Evolutionary conservation across 83 land plant genomes (phyloP).

Genomic region (Isoetes engelmannii): DNA sequence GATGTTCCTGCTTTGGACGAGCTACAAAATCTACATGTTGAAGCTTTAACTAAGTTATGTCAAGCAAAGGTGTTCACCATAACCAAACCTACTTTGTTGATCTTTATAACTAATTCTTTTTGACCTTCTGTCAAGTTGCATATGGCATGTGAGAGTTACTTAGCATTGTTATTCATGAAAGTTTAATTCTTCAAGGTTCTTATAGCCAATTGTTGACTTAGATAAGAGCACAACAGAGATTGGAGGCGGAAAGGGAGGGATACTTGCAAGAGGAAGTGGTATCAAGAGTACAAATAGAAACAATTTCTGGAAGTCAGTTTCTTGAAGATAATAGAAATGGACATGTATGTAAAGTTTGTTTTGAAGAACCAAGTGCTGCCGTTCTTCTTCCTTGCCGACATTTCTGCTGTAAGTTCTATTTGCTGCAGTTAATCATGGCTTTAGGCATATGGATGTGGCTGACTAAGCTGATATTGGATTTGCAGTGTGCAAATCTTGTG

Average conservation of each 20-base stretch:
- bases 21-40: constrained; percentile 55
- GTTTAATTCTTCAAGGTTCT: background rate
- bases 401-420: constrained; percentile 56
- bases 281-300: background rate
- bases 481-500: constrained; percentile 29
- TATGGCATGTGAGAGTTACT: background rate
- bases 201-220: background rate
- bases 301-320: background rate
- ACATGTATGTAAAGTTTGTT: constrained; percentile 82
- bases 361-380: constrained; percentile 74
- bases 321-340: constrained; percentile 48
- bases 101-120: background rate
- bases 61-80: constrained; percentile 66
- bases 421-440: background rate
- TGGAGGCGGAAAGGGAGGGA: background rate
- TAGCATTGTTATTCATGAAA: background rate
- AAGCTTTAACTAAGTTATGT: constrained; percentile 52
- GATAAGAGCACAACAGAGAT: background rate
- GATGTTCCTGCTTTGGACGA: constrained; percentile 47
- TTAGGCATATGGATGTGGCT: background rate
- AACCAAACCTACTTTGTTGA: background rate
- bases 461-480: background rate
- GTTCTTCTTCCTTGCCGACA: constrained; percentile 87
- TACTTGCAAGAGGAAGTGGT: background rate
- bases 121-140: background rate